phyloP scores from a whole-genome alignment of 768 basidiomycete genomes.

The Termitomyces sp. region DNA sequence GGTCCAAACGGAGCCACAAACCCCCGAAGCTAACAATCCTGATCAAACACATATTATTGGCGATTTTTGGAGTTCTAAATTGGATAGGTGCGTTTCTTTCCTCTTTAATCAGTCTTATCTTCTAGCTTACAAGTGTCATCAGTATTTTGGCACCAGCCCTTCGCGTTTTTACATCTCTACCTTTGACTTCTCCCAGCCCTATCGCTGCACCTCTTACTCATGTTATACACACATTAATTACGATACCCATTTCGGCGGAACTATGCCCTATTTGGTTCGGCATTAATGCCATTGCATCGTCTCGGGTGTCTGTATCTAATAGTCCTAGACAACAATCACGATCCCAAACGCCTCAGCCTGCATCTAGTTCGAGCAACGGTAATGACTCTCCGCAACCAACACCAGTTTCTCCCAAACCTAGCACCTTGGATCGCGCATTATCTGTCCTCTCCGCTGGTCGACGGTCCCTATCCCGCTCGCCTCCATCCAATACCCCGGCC shows the following conservation, averaged over 20 bases:
- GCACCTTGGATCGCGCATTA: slow-evolving; percentile 52
- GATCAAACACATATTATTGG: slow-evolving; percentile 48
- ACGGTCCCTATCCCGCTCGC: slow-evolving; percentile 44
- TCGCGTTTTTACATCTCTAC: slow-evolving; percentile 61
- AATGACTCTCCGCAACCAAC: slow-evolving; percentile 29
- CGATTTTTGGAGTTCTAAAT: slow-evolving; percentile 67
- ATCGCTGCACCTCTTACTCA: slow-evolving; percentile 74
- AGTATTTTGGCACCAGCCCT: slow-evolving; percentile 72
- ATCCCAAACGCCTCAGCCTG: slow-evolving; percentile 24
- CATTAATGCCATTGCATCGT: slow-evolving; percentile 22
- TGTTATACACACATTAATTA: slow-evolving; percentile 75
- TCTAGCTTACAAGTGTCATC: slow-evolving; percentile 19
- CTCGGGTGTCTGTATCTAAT: slow-evolving; percentile 25
- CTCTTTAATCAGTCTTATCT: not conserved
- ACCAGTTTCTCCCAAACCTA: slow-evolving; percentile 27
- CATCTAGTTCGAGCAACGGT: slow-evolving; percentile 28
- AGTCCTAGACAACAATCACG: slow-evolving; percentile 31
- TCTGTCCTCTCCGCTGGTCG: slow-evolving; percentile 49
- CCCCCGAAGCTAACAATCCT: slow-evolving; percentile 18
- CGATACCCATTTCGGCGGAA: slow-evolving; percentile 59
- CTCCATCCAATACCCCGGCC: slow-evolving; percentile 30
- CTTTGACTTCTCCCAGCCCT: slow-evolving; percentile 55
- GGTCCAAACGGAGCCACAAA: slow-evolving; percentile 42
- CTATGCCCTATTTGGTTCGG: slow-evolving; percentile 63
- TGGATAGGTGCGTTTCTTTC: slow-evolving; percentile 53